These are phyloP conservation scores for Aspergillus vadensis DNA, from an alignment of 2,329 filamentous ascomycete species.

Conservation along the genomic window DNA sequence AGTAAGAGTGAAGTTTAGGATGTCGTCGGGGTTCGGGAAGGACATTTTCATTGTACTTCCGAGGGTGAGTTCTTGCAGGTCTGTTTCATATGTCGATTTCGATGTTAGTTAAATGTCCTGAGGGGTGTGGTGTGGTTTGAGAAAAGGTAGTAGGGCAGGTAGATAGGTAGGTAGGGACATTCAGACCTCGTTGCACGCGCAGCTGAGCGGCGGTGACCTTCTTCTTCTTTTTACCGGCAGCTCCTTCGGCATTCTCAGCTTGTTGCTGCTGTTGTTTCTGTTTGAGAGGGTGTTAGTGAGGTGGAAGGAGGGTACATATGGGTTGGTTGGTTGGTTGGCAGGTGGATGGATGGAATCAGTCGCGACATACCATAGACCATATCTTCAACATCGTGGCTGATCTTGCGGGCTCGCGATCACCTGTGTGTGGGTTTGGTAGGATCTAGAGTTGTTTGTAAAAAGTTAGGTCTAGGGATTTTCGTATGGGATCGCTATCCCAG, in stretches of 20 bases:
- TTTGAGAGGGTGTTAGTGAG: not conserved
- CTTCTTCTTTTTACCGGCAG: slow-evolving; percentile 85
- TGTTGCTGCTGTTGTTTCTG: slow-evolving; percentile 84
- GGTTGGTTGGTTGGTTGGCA: not conserved
- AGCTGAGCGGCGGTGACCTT: slow-evolving; percentile 96
- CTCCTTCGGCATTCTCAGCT: slow-evolving; percentile 87
- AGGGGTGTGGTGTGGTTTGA: not conserved
- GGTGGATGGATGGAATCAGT: not conserved
- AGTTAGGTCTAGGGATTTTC: not conserved
- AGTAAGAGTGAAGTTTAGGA: slow-evolving; percentile 55
- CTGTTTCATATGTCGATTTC: slow-evolving; percentile 26
- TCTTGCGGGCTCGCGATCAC: slow-evolving; percentile 6
- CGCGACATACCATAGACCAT: slow-evolving; percentile 84
- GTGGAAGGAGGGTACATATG: not conserved
- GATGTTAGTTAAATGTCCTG: not conserved
- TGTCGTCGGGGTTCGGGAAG: slow-evolving; percentile 61
- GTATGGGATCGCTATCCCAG: no score
- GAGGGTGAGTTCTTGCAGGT: slow-evolving; percentile 53
- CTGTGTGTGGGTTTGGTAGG: not conserved
- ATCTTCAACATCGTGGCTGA: slow-evolving; percentile 87
- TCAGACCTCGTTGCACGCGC: slow-evolving; percentile 87
- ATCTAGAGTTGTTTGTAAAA: not conserved
- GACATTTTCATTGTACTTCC: slow-evolving; percentile 59
- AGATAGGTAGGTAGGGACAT: slow-evolving; percentile 13
- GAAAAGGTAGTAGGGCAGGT: not conserved